These are phyloP conservation scores for Solanum etuberosum DNA, from an alignment of 257 asterid species.

Conservation along the genomic window DNA sequence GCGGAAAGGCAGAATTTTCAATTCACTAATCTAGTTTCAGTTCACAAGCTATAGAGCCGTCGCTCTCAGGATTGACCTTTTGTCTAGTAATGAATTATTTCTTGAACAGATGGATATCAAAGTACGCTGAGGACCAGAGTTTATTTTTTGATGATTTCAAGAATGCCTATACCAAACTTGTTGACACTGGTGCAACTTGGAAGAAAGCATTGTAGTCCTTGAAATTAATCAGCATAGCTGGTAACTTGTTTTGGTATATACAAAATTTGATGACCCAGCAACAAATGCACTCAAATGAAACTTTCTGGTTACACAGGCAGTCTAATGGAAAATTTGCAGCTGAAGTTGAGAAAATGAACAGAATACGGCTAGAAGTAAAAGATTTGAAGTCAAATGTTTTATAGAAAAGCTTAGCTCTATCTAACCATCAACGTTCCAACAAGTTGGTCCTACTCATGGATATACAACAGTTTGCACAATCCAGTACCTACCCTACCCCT, in stretches of 20 bases:
- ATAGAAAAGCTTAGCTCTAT: not conserved
- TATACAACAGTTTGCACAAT: not conserved
- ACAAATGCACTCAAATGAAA: not conserved
- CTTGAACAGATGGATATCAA: constrained; percentile 63
- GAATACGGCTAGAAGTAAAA: not conserved
- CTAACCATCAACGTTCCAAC: not conserved
- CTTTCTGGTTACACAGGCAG: not conserved
- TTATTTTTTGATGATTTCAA: constrained; percentile 72
- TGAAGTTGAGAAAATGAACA: not conserved
- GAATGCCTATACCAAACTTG: constrained; percentile 67
- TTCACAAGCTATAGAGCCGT: not conserved
- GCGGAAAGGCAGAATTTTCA: not conserved
- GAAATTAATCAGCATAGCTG: constrained; percentile 11
- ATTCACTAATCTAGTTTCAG: not conserved
- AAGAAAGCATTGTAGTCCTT: constrained; percentile 12
- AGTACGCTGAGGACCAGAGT: constrained; percentile 68
- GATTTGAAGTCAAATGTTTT: not conserved
- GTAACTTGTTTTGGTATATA: not conserved
- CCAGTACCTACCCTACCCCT: not conserved
- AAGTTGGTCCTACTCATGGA: not conserved
- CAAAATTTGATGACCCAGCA: not conserved
- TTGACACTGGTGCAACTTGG: constrained; percentile 78
- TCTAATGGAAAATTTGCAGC: not conserved
- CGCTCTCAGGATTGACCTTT: not conserved
- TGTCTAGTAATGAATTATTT: not conserved